Evolutionary conservation across 2,329 filamentous ascomycete species (phyloP), one percentile per base, ranked within the genome.

Genomic region (Penicillium sp.): DNA sequence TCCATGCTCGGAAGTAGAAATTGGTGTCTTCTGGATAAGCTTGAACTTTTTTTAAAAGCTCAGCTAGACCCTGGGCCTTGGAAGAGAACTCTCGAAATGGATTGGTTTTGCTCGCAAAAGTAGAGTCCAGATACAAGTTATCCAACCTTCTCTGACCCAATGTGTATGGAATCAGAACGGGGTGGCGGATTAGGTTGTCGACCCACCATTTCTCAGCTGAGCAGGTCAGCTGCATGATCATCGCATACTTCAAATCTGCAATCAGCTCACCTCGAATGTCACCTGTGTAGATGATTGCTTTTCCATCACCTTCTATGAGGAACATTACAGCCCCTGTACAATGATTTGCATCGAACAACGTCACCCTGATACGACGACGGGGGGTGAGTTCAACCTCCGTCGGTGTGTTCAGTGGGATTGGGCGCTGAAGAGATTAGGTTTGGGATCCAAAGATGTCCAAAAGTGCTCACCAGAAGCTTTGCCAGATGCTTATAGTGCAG

Each of bases 321-420:
- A 97, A 97, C 91, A 96, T 96, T 16, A 94, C 90, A 16, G 91
- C 87, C 0, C 93, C 92, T 0, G 88, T 83, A 64, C 93, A 97
- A 68, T 97, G 93, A 64, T 97, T 97, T 1, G 93, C 92, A 75
- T 96, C 88, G 48, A 97, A 83, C 0, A 97, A 78, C 0, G 92
- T 97, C 16, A 96, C 90, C 44, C 86, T 85, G 22, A 97, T 85
- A n/a, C 75, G 76, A 44, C 82, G 81, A 1, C 83, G 83, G 0
- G 87, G 89, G 1, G 79, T 80, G 3, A 97, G 79, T 65, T 96
- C 90, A 44, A 97, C 83, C 4, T 77, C 73, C 0, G 87, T 92
- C 0, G 91, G 90, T 0, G 90, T 91, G 46, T 94, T 87, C 8
- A 96, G 74, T 0, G 92, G 92, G 31, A 97, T 81, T 0, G 91